These are phyloP conservation scores for Ophiocordyceps camponoti-rufipedis DNA, from an alignment of 2,329 filamentous ascomycete genomes.

Conservation along the genomic window DNA sequence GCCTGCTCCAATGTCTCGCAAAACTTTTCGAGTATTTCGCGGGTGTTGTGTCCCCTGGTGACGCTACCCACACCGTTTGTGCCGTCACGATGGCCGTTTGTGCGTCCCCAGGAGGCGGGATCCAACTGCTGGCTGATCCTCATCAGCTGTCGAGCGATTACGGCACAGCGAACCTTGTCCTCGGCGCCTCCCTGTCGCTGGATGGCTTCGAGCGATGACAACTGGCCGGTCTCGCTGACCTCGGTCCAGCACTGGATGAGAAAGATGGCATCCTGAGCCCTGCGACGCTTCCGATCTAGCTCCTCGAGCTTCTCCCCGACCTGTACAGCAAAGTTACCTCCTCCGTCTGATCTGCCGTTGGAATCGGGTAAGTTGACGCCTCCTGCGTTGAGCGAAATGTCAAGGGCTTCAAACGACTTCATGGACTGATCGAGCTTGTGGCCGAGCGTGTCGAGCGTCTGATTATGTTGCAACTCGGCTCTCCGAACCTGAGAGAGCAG, in stretches of 20 bases:
- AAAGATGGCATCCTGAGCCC: constrained; percentile 86
- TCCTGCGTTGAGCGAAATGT: constrained; percentile 57
- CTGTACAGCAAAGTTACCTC: constrained; percentile 80
- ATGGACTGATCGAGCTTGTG: constrained; percentile 85
- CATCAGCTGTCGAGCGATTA: constrained; percentile 84
- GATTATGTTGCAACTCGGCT: constrained; percentile 80
- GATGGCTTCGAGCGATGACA: constrained; percentile 77
- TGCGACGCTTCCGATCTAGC: constrained; percentile 74
- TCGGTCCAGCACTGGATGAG: constrained; percentile 94
- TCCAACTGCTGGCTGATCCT: constrained; percentile 88
- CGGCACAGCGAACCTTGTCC: constrained; percentile 83
- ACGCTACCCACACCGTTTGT: constrained; percentile 23
- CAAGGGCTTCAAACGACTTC: constrained; percentile 76
- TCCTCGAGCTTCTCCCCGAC: constrained; percentile 91
- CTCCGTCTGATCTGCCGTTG: constrained; percentile 27
- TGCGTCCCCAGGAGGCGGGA: constrained; percentile 49
- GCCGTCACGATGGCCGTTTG: constrained; percentile 35
- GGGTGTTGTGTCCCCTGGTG: constrained; percentile 43
- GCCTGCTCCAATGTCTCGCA: constrained; percentile 92
- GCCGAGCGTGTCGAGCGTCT: constrained; percentile 74
- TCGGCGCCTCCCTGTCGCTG: constrained; percentile 70
- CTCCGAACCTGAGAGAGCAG: constrained; percentile 75
- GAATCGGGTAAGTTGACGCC: constrained; percentile 17
- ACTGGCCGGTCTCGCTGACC: constrained; percentile 73
- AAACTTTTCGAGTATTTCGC: constrained; percentile 91